Conservation (phyloP, 441 rosid species). For the Metrosideros polymorpha region DNA sequence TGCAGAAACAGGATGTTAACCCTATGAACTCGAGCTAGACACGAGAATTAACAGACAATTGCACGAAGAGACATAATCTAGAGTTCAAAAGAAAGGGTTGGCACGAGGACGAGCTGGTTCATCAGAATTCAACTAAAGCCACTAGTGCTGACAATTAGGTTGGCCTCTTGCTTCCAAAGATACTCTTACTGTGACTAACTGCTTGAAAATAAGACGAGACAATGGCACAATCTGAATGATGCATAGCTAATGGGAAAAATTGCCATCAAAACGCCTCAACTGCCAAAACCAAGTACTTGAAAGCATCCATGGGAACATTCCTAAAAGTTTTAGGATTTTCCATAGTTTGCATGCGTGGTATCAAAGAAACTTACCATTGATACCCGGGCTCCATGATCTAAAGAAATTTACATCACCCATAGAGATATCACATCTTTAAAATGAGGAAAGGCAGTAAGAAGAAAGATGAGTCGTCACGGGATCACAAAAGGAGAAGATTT, state of each 20-base stretch:
- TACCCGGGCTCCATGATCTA: not conserved
- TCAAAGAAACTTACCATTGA: not conserved
- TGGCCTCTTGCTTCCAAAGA: not conserved
- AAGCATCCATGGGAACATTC: not conserved
- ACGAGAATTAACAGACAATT: not conserved
- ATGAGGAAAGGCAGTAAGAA: not conserved
- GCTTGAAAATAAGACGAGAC: not conserved
- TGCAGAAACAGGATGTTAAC: not conserved
- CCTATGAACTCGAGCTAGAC: not conserved
- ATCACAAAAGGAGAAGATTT: not conserved
- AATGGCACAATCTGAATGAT: not conserved
- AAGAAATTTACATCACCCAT: not conserved
- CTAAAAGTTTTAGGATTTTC: not conserved
- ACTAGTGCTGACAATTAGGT: not conserved
- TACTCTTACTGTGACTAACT: not conserved
- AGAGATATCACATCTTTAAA: not conserved
- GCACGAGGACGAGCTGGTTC: not conserved
- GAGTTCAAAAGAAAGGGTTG: not conserved
- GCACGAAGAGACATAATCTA: not conserved
- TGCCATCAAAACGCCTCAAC: not conserved
- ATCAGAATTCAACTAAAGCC: not conserved
- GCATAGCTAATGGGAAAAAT: not conserved
- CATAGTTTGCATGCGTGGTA: not conserved
- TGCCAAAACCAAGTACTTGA: not conserved
- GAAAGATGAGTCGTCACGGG: not conserved